A percentile compares a stretch with the other conserved stretches of the same genome.
These are phyloP conservation scores for Ambrosiella cleistominuta DNA, from an alignment of 2,329 filamentous ascomycete species.

Conservation along the genomic window DNA sequence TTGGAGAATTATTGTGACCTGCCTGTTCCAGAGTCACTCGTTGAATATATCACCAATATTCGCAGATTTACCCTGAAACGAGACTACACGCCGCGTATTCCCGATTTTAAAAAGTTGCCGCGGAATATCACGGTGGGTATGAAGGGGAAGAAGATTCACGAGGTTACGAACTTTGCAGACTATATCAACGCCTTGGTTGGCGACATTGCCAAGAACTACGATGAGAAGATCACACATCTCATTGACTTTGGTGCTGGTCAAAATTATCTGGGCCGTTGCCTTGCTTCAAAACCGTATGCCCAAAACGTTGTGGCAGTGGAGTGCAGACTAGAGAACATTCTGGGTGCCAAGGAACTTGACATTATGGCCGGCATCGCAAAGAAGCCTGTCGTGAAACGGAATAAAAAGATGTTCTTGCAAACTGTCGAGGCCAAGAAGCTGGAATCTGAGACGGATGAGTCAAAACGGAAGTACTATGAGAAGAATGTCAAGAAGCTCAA, in stretches of 20 bases:
- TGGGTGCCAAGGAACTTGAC: conserved; percentile 69
- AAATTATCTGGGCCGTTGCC: conserved; percentile 79
- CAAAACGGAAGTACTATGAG: conserved; percentile 16
- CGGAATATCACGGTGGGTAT: conserved; percentile 69
- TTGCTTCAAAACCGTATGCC: conserved; percentile 75
- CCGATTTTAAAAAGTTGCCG: conserved; percentile 40
- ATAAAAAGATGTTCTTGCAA: conserved; percentile 61
- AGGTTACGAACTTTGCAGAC: conserved; percentile 77
- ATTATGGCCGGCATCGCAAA: conserved; percentile 60
- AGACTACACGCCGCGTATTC: conserved; percentile 31
- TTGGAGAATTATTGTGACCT: conserved; percentile 14
- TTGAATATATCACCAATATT: conserved; percentile 56
- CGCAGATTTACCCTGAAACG: conserved; percentile 51
- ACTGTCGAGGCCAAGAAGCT: conserved; percentile 31
- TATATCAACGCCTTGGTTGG: conserved; percentile 51
- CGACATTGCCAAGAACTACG: conserved; percentile 39
- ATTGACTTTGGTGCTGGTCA: conserved; percentile 94
- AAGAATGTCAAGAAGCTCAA: conserved; percentile 12
- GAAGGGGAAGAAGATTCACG: conserved; percentile 90
- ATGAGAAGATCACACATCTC: conserved; percentile 57
- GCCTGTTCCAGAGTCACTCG: conserved; percentile 36
- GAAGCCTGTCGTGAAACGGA: conserved; percentile 55
- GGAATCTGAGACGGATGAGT: conserved; percentile 25
- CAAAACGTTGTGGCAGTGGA: conserved; percentile 82
- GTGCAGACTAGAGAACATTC: conserved; percentile 69